Evolutionary conservation across 495 filamentous ascomycete species (phyloP).

Genomic region (Apodospora peruviana): DNA sequence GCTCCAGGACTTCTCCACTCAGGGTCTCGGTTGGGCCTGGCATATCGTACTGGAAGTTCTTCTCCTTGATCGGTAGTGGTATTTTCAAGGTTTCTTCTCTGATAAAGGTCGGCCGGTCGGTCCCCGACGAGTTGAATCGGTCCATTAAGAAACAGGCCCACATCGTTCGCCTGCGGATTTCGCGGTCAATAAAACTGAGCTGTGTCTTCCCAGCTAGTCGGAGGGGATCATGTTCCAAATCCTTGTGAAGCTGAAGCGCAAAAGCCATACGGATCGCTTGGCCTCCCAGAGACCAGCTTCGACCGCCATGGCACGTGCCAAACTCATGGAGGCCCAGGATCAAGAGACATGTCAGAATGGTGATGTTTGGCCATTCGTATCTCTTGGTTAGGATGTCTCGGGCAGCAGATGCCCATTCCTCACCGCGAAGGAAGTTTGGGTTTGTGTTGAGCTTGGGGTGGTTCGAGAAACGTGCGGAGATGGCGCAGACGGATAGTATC

Average conservation of each 20-base stretch:
- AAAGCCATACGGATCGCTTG: slow-evolving; percentile 97
- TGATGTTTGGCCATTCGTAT: slow-evolving; percentile 94
- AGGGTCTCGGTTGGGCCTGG: slow-evolving; percentile 83
- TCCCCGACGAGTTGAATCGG: slow-evolving; percentile 92
- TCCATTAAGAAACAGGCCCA: slow-evolving; percentile 98
- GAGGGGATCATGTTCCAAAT: slow-evolving; percentile 81
- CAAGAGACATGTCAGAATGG: slow-evolving; percentile 81
- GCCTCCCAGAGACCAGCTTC: slow-evolving; percentile 91
- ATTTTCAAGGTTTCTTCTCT: slow-evolving; percentile 84
- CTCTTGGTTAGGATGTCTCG: slow-evolving; percentile 76
- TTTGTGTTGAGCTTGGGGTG: slow-evolving; percentile 80
- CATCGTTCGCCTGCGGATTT: slow-evolving; percentile 90
- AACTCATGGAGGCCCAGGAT: slow-evolving; percentile 92
- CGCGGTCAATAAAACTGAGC: slow-evolving; percentile 84
- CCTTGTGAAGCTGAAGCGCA: slow-evolving; percentile 87
- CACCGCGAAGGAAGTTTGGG: slow-evolving; percentile 84
- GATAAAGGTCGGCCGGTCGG: slow-evolving; percentile 87
- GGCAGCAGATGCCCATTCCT: slow-evolving; percentile 81
- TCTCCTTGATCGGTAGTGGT: slow-evolving; percentile 85
- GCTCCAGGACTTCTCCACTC: slow-evolving; percentile 64
- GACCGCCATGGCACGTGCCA: slow-evolving; percentile 91
- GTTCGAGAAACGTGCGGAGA: slow-evolving; percentile 90
- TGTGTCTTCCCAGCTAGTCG: slow-evolving; percentile 60
- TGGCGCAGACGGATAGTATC: slow-evolving; percentile 84
- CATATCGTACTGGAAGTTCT: slow-evolving; percentile 85